Evolutionary conservation across 1,139 yeast genomes (phyloP).

Genomic region (Lodderomyces parapsilosis): DNA sequence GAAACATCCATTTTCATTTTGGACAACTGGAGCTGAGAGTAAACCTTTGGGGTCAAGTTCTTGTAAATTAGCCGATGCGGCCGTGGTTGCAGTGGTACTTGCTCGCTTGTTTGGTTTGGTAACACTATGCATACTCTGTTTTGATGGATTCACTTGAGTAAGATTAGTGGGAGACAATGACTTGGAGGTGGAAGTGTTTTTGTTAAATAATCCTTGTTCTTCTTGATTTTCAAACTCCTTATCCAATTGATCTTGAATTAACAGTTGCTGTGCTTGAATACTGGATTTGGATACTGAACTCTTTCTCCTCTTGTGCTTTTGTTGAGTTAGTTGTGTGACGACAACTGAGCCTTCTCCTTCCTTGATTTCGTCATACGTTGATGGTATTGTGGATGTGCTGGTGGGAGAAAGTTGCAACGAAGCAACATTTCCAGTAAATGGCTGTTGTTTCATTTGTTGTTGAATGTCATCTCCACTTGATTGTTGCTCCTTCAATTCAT

Average conservation of each 20-base stretch:
- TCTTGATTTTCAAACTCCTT: neutral
- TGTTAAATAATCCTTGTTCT: constrained; percentile 1
- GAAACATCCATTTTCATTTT: constrained; percentile 23
- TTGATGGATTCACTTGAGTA: constrained; percentile 3
- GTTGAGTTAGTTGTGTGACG: constrained; percentile 5
- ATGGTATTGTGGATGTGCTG: constrained; percentile 6
- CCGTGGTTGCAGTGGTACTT: neutral
- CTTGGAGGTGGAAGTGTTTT: constrained; percentile 6
- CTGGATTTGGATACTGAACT: constrained; percentile 8
- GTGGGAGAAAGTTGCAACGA: constrained; percentile 12
- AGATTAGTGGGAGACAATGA: constrained; percentile 10
- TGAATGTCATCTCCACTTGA: neutral
- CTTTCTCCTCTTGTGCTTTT: constrained; percentile 14
- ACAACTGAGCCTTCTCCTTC: constrained; percentile 5
- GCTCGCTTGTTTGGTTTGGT: constrained; percentile 2
- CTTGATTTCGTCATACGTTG: constrained; percentile 10
- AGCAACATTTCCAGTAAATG: neutral
- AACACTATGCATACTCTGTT: neutral
- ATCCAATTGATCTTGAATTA: neutral
- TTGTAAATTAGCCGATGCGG: neutral
- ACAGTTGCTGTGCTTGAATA: constrained; percentile 5
- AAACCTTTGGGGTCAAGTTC: neutral
- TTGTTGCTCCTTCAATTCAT: constrained; percentile 4
- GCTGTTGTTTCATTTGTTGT: neutral
- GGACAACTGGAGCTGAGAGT: constrained; percentile 5